Conservation (phyloP, 768 basidiomycete genomes). For the Pleurotus pulmonarius region DNA sequence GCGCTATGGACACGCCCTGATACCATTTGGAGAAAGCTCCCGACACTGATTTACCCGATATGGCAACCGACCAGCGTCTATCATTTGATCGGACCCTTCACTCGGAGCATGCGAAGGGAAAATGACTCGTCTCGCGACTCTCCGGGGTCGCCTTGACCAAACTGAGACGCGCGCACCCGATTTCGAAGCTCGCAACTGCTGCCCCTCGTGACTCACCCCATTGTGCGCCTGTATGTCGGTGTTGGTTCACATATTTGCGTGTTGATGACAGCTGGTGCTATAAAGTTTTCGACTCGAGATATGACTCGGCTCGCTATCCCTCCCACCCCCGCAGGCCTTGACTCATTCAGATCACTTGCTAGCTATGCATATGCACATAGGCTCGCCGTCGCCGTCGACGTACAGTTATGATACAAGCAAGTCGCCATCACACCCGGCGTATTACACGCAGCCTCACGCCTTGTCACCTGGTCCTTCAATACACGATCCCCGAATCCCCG, state of each 20-base stretch:
- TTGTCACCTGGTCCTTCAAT: slow-evolving; percentile 5
- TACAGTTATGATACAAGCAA: slow-evolving; percentile 2
- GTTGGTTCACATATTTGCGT: slow-evolving; percentile 9
- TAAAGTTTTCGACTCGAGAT: slow-evolving; percentile 4
- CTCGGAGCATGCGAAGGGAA: not conserved
- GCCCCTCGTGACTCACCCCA: slow-evolving; percentile 2
- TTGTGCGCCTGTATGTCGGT: slow-evolving; percentile 7
- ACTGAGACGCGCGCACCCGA: slow-evolving; percentile 1
- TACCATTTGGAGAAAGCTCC: not conserved
- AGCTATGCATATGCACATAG: slow-evolving; percentile 5
- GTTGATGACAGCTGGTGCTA: slow-evolving; percentile 3
- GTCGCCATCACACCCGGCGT: not conserved
- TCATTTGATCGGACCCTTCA: not conserved
- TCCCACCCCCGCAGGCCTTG: not conserved
- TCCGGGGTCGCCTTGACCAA: not conserved
- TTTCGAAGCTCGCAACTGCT: slow-evolving; percentile 1
- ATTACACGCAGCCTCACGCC: not conserved
- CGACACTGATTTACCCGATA: slow-evolving; percentile 8
- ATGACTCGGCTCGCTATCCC: slow-evolving; percentile 2
- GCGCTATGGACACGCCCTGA: too few relatives aligned
- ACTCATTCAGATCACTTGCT: not conserved
- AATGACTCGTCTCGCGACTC: slow-evolving; percentile 2
- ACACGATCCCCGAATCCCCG: not conserved
- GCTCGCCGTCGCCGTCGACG: slow-evolving; percentile 3
- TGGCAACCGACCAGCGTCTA: not conserved